Conservation (phyloP, 345 rosid species). For the Acer saccharum region DNA sequence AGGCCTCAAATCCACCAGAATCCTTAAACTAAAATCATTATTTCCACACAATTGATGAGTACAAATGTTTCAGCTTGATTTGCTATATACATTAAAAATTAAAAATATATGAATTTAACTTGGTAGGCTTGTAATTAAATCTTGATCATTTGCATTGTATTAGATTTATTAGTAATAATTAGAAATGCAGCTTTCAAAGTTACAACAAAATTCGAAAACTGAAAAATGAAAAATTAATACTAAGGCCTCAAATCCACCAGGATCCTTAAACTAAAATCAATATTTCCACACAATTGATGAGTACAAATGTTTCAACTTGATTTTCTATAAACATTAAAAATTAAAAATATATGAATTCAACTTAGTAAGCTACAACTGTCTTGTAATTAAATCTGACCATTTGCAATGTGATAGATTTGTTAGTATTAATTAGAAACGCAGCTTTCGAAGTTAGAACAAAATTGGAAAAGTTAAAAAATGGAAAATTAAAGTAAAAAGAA, state of each 20-base stretch:
- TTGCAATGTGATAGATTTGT: too few species aligned
- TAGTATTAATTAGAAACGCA: not conserved
- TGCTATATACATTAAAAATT: not conserved
- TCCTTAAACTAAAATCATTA: slow-evolving; percentile 66
- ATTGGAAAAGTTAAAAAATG: not conserved
- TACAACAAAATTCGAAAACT: not conserved
- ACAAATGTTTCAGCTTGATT: slow-evolving; percentile 10
- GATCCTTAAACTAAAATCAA: slow-evolving; percentile 71
- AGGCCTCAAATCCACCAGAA: slow-evolving; percentile 88
- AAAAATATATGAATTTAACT: too few species aligned
- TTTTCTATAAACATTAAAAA: not conserved
- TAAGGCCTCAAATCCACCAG: slow-evolving; percentile 89
- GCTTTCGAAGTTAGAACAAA: not conserved
- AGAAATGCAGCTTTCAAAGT: not conserved
- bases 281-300: not conserved
- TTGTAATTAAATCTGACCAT: too few species aligned
- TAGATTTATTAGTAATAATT: too few species aligned
- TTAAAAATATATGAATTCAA: not conserved
- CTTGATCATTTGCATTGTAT: too few species aligned
- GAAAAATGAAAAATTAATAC: slow-evolving; percentile 18
- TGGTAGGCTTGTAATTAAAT: too few species aligned
- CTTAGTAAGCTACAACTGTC: too few species aligned
- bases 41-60: not conserved
- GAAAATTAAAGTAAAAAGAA: not conserved
- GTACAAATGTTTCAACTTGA: slow-evolving; percentile 4